Conservation (phyloP, 1,284 basidiomycete species). For the Phenoliferia sp. region DNA sequence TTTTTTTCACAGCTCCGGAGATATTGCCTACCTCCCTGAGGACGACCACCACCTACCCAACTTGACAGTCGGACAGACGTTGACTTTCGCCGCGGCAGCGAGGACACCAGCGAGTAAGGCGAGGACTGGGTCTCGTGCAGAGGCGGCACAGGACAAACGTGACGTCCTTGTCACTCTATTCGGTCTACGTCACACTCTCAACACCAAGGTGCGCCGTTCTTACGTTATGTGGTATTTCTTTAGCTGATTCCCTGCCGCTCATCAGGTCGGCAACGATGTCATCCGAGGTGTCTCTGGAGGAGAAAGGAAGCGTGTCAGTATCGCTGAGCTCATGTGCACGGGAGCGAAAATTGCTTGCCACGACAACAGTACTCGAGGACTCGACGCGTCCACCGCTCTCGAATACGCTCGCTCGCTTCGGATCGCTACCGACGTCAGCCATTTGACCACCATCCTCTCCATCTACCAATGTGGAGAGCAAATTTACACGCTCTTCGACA, state of each 20-base stretch:
- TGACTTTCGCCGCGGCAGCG: slow-evolving; percentile 47
- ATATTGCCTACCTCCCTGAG: not conserved
- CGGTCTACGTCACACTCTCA: slow-evolving; percentile 50
- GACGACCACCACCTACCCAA: slow-evolving; percentile 54
- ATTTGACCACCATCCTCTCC: slow-evolving; percentile 38
- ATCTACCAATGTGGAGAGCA: slow-evolving; percentile 60
- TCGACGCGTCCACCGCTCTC: slow-evolving; percentile 58
- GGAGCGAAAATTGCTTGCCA: slow-evolving; percentile 46
- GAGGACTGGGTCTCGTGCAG: slow-evolving; percentile 18
- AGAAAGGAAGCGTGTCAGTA: slow-evolving; percentile 50
- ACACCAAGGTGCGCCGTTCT: slow-evolving; percentile 53
- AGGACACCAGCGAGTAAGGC: slow-evolving; percentile 25
- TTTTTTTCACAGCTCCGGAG: slow-evolving; percentile 26
- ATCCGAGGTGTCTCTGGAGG: slow-evolving; percentile 58
- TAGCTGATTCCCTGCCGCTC: not conserved
- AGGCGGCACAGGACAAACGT: slow-evolving; percentile 22
- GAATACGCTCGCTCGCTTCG: slow-evolving; percentile 52
- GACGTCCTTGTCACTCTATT: slow-evolving; percentile 37
- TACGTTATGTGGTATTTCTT: not conserved
- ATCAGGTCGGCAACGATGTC: slow-evolving; percentile 1
- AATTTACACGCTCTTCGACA: slow-evolving; percentile 57
- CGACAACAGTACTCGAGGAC: slow-evolving; percentile 63
- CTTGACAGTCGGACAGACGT: slow-evolving; percentile 48
- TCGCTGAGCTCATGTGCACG: slow-evolving; percentile 47
- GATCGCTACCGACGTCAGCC: slow-evolving; percentile 38